Evolutionary conservation across 2,329 filamentous ascomycete species (phyloP).

Genomic region (Bisporella sp.): DNA sequence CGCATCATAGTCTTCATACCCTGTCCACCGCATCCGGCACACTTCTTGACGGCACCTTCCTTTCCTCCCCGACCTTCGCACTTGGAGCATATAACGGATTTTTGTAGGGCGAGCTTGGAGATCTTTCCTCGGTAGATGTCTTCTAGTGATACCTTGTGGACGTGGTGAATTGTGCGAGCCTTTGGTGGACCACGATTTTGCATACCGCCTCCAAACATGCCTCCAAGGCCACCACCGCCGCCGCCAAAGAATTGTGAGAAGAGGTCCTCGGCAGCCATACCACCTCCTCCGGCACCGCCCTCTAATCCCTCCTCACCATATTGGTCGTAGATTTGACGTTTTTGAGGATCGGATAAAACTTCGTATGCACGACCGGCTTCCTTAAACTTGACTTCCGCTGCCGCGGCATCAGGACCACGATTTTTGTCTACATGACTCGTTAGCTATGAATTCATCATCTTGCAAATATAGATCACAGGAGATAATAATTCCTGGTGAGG

Average conservation of each 20-base stretch:
- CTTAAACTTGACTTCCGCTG: slow-evolving; percentile 97
- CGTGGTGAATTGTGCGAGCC: slow-evolving; percentile 94
- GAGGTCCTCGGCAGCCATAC: slow-evolving; percentile 90
- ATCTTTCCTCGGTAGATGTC: slow-evolving; percentile 98
- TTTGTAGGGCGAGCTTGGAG: slow-evolving; percentile 93
- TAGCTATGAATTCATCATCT: not conserved
- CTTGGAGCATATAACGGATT: slow-evolving; percentile 92
- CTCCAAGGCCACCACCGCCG: slow-evolving; percentile 63
- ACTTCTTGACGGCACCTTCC: slow-evolving; percentile 94
- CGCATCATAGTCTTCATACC: slow-evolving; percentile 99
- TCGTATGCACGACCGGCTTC: slow-evolving; percentile 95
- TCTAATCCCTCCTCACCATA: slow-evolving; percentile 97
- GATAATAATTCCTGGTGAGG: no score
- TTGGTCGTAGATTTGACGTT: slow-evolving; percentile 89
- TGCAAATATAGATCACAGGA: no score
- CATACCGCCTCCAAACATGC: slow-evolving; percentile 74
- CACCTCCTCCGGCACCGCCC: slow-evolving; percentile 69
- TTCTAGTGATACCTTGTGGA: slow-evolving; percentile 95
- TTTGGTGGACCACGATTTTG: slow-evolving; percentile 74
- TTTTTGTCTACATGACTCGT: slow-evolving; percentile 71
- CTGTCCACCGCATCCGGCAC: slow-evolving; percentile 80
- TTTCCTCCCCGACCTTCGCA: slow-evolving; percentile 94
- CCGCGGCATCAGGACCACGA: slow-evolving; percentile 41
- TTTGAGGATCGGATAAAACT: slow-evolving; percentile 84
- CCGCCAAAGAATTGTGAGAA: slow-evolving; percentile 95